Evolutionary conservation across 176 grass and related monocot genomes (phyloP), one percentile per base, ranked within the genome.

Genomic region (Oryza nivara): DNA sequence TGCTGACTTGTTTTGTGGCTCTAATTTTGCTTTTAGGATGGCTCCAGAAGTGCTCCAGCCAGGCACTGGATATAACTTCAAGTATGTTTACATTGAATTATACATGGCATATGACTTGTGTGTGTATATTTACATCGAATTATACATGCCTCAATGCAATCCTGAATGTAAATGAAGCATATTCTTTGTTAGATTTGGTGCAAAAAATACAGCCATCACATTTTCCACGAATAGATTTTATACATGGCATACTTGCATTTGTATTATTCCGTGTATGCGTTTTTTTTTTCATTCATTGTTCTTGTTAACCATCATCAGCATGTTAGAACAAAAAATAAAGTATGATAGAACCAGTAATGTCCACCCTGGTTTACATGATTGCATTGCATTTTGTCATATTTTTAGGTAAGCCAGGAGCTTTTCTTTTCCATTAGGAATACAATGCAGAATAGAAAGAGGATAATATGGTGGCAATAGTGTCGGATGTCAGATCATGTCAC

Each of bases 1-100:
- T 80, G 77, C 82, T 88, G 22, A 81, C 41, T 46, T 78, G 15
- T 87, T 83, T 68, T 78, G 47, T 30, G 2, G 3, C 60, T 20
- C 30, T 68, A 45, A 23, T 88, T 79, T 90, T 87, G 28, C n/a
- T 76, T 68, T 19, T 92, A 99, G 96, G 96, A 99, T 99, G 96
- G 96, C 96, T 67, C 96, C 96, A 66, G 96, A 99, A 88, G 96
- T 99, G 36, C 88, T 99, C 54, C 96, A 99, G 61, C 96, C 96
- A 76, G 96, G 93, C 45, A 81, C 87, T 82, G 96, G 96, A 86
- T 99, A 99, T 77, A 87, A 99, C 87, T 99, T 99, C 86, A 99
- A 99, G 96, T 99, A 96, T 87, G 93, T 92, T 85, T 78, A 32
- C 72, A 67, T 66, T 23, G 48, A 82, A 19, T 79, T 61, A 69